These are phyloP conservation scores for Pseudogymnoascus verrucosus DNA, from an alignment of 2,329 filamentous ascomycete species.

Conservation along the genomic window DNA sequence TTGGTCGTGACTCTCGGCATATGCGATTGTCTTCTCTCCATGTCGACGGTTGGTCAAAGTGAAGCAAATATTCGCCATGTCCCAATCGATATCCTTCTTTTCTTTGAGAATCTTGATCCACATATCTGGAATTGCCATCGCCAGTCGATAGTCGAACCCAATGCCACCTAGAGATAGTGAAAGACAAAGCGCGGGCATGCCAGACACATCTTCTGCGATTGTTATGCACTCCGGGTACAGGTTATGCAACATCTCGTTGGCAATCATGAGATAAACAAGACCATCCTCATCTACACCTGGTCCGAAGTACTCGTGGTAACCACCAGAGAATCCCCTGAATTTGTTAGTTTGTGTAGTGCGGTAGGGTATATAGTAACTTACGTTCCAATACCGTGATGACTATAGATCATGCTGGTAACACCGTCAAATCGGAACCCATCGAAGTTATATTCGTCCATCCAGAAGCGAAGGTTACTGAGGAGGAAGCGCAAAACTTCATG, in stretches of 20 bases:
- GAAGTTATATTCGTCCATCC: slow-evolving; percentile 98
- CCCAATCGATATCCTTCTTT: slow-evolving; percentile 77
- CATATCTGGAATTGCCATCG: slow-evolving; percentile 97
- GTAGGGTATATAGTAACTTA: slow-evolving; percentile 39
- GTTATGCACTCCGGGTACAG: slow-evolving; percentile 84
- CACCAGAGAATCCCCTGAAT: slow-evolving; percentile 81
- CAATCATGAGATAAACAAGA: slow-evolving; percentile 89
- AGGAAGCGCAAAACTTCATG: slow-evolving; percentile 96
- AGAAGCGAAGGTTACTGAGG: slow-evolving; percentile 90
- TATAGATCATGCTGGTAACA: slow-evolving; percentile 96
- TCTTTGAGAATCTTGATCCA: slow-evolving; percentile 99
- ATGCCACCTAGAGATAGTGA: slow-evolving; percentile 79
- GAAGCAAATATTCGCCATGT: slow-evolving; percentile 75
- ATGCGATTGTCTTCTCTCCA: slow-evolving; percentile 96
- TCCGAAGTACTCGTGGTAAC: slow-evolving; percentile 97
- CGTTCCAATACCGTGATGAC: slow-evolving; percentile 94
- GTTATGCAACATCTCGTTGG: slow-evolving; percentile 91
- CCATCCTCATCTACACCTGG: slow-evolving; percentile 83
- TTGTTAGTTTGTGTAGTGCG: slow-evolving; percentile 13
- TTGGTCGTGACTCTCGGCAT: slow-evolving; percentile 95
- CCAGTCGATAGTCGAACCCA: slow-evolving; percentile 93
- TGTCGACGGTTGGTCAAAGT: slow-evolving; percentile 89
- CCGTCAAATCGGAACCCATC: slow-evolving; percentile 98
- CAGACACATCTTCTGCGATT: slow-evolving; percentile 93
- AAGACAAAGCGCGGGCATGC: slow-evolving; percentile 94